phyloP scores from a whole-genome alignment of 2,329 filamentous ascomycete genomes.

The Colletotrichum ledebouriae region DNA sequence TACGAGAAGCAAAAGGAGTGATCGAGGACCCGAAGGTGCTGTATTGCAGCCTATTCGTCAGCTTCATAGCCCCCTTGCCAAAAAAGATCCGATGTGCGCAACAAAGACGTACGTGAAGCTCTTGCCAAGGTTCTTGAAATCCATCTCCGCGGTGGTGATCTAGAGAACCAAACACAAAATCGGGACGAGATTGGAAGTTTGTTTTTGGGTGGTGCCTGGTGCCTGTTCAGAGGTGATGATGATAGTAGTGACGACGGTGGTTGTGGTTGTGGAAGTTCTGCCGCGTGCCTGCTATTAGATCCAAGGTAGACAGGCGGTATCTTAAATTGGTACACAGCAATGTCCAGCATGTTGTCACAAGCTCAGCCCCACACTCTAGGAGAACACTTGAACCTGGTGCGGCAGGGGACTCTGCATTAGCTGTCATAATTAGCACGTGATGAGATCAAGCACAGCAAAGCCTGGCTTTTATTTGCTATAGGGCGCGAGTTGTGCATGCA shows the following conservation, averaged over 20 bases:
- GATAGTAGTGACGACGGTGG: background rate
- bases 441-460: too few species aligned
- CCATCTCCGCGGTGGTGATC: conserved; percentile 58
- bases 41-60: conserved; percentile 46
- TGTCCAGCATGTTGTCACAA: conserved; percentile 36
- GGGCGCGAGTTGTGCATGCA: too few species aligned
- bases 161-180: background rate
- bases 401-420: too few species aligned
- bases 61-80: conserved; percentile 15
- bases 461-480: too few species aligned
- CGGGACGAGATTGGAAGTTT: background rate
- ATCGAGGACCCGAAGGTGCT: conserved; percentile 81
- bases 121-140: conserved; percentile 71
- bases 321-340: conserved; percentile 37
- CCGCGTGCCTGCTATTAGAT: conserved; percentile 36
- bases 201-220: background rate
- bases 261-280: conserved; percentile 33
- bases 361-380: conserved; percentile 11
- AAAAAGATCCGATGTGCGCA: conserved; percentile 28
- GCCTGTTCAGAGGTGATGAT: conserved; percentile 12
- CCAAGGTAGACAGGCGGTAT: conserved; percentile 36
- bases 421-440: too few species aligned
- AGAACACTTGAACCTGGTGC: too few species aligned
- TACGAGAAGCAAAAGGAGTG: conserved; percentile 92
- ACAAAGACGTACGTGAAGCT: conserved; percentile 64